Evolutionary conservation across 164 flowering plant genomes (phyloP).

Genomic region (Sextonia rubra): DNA sequence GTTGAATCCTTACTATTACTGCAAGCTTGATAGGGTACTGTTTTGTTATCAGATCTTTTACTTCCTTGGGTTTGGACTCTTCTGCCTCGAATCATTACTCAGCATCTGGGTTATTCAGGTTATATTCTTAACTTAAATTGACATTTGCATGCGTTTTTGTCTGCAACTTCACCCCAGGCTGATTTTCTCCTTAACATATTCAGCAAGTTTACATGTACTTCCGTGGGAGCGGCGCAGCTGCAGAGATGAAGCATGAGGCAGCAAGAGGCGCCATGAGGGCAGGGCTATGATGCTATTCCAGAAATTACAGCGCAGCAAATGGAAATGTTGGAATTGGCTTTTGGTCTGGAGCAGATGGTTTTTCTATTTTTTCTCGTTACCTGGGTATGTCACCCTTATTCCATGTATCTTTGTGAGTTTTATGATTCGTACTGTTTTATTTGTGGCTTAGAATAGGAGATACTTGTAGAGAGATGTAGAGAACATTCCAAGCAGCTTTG

Average conservation of each 20-base stretch:
- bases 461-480: neutral
- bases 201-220: slow-evolving; percentile 97
- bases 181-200: slow-evolving; percentile 9
- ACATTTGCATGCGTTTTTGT: neutral
- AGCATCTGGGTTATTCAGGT: slow-evolving; percentile 99
- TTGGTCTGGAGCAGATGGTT: neutral
- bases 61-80: slow-evolving; percentile 79
- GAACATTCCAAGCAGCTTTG: slow-evolving; percentile 5
- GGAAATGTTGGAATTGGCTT: slow-evolving; percentile 12
- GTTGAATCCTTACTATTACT: neutral
- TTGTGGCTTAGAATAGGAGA: neutral
- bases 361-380: neutral
- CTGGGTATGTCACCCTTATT: slow-evolving; percentile 3
- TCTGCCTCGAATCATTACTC: slow-evolving; percentile 64
- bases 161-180: neutral
- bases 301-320: neutral
- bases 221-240: slow-evolving; percentile 84
- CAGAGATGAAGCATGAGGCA: slow-evolving; percentile 69
- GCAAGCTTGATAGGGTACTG: neutral
- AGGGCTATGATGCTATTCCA: slow-evolving; percentile 27
- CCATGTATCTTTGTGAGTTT: neutral
- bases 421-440: neutral
- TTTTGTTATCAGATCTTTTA: slow-evolving; percentile 66
- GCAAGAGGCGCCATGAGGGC: slow-evolving; percentile 70
- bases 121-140: neutral